Conservation (phyloP, 1,139 yeast genomes). For the Kazachstania sp. region DNA sequence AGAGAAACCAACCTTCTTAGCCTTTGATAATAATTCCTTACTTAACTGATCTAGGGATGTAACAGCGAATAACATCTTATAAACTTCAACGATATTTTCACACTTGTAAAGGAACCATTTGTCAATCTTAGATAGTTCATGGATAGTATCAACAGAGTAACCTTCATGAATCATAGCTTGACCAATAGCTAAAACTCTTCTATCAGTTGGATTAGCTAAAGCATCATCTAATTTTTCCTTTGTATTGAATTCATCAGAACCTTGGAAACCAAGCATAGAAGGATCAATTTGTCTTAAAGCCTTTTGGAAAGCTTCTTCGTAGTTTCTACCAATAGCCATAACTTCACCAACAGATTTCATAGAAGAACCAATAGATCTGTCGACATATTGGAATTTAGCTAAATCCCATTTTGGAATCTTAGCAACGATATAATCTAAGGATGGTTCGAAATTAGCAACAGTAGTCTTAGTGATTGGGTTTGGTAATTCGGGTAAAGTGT, state of each 20-base stretch:
- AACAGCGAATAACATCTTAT: slow-evolving; percentile 61
- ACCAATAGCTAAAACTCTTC: slow-evolving; percentile 97
- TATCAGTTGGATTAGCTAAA: slow-evolving; percentile 86
- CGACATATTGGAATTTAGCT: slow-evolving; percentile 88
- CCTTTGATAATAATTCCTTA: slow-evolving; percentile 60
- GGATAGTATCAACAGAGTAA: slow-evolving; percentile 85
- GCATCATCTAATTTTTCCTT: slow-evolving; percentile 68
- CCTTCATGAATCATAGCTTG: slow-evolving; percentile 88
- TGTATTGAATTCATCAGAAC: slow-evolving; percentile 42
- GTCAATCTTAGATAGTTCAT: slow-evolving; percentile 85
- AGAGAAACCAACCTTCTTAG: slow-evolving; percentile 91
- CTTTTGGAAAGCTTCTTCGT: slow-evolving; percentile 96
- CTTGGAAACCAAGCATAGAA: slow-evolving; percentile 84
- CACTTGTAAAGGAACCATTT: slow-evolving; percentile 93
- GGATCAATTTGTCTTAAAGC: slow-evolving; percentile 97
- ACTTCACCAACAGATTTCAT: slow-evolving; percentile 99
- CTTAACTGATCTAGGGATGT: slow-evolving; percentile 53
- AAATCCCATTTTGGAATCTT: slow-evolving; percentile 99
- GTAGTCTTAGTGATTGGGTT: slow-evolving; percentile 96
- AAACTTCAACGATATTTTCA: slow-evolving; percentile 83
- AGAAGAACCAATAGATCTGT: slow-evolving; percentile 86
- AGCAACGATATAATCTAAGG: slow-evolving; percentile 91
- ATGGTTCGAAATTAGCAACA: slow-evolving; percentile 93
- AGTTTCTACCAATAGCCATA: slow-evolving; percentile 97
- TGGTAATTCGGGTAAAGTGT: slow-evolving; percentile 88